Percentiles rank a stretch among this genome's conserved stretches.
Conservation (phyloP, 2,329 filamentous ascomycete genomes). For the Nemania bipapillata region DNA sequence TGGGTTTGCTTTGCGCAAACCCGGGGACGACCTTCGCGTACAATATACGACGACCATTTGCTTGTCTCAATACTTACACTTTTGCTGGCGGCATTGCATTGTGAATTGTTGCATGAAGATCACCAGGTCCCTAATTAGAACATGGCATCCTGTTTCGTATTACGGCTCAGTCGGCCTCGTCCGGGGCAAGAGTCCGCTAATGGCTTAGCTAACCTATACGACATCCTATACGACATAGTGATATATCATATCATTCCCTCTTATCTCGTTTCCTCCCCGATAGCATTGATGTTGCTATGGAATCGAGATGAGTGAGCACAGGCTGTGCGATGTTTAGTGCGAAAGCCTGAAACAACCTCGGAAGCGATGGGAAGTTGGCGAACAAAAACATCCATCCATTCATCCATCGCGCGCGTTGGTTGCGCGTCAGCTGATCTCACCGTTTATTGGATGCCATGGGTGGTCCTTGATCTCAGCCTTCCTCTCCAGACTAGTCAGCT, state of each 20-base stretch:
- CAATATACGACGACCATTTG: slow-evolving; percentile 4
- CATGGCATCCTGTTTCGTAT: background rate
- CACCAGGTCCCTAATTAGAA: slow-evolving; percentile 11
- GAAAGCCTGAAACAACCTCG: slow-evolving; percentile 24
- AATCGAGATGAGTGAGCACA: slow-evolving; percentile 3
- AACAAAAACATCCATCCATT: too few species aligned
- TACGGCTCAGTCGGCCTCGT: background rate
- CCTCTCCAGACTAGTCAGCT: background rate
- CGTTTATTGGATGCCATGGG: background rate
- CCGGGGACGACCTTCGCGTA: slow-evolving; percentile 15
- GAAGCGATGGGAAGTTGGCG: too few species aligned
- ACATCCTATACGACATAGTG: background rate
- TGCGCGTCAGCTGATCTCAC: slow-evolving; percentile 25
- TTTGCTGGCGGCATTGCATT: background rate
- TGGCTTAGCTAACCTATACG: background rate
- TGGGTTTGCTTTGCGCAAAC: slow-evolving; percentile 6
- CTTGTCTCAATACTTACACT: background rate
- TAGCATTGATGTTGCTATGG: slow-evolving; percentile 14
- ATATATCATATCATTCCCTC: background rate
- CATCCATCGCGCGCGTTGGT: background rate
- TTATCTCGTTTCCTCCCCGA: background rate
- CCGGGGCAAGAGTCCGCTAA: background rate
- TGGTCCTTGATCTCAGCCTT: slow-evolving; percentile 6
- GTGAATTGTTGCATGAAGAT: background rate
- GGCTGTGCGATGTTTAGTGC: slow-evolving; percentile 10